Evolutionary conservation across 306 rosid species (phyloP), one percentile per base, ranked within the genome.

Genomic region (Fagus crenata): DNA sequence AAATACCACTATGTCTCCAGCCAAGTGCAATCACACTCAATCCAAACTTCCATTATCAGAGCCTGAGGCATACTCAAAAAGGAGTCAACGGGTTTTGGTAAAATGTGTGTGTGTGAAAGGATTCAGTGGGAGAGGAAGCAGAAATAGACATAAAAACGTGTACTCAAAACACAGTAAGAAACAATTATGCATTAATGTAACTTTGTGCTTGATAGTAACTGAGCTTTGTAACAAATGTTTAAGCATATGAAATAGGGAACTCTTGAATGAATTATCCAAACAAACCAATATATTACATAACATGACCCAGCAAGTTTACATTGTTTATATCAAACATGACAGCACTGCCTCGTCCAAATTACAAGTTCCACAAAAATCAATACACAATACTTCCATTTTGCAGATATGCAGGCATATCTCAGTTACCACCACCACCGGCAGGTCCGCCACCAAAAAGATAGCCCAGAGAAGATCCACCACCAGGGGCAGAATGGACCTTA

Each of bases 401-500:
- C 41, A 58, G 39, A 51, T 36, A 32, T 18, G 18, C 39, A 18
- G 35, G 60, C 67, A 68, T 51, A 40, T 67, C 73, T 95, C 86
- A 95, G 65, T 95, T 92, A 69, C 88, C 89, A 36, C 81, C 89
- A 28, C 89, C 86, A 31, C 83, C 91, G 1, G 51, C 51, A 0
- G 51, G 51, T 46, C 90, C 89, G 61, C 89, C 80, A 60, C 94
- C 98, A 78, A 95, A 95, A 83, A 95, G 97, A 78, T 95, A 95
- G 75, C 89, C 97, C 83, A 95, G 82, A 64, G 98, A 95, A 63
- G 98, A 95, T 69, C 97, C 97, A 46, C 98, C 98, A 35, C 98
- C 97, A 6, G 98, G 98, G 60, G 97, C 97, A 79, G 98, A 78
- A 59, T 95, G 98, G 67, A 95, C 97, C 87, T 95, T 95, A 83